These are phyloP conservation scores for Sclerospora graminicola DNA, from an alignment of 352 stramenopile genomes.

Conservation along the genomic window DNA sequence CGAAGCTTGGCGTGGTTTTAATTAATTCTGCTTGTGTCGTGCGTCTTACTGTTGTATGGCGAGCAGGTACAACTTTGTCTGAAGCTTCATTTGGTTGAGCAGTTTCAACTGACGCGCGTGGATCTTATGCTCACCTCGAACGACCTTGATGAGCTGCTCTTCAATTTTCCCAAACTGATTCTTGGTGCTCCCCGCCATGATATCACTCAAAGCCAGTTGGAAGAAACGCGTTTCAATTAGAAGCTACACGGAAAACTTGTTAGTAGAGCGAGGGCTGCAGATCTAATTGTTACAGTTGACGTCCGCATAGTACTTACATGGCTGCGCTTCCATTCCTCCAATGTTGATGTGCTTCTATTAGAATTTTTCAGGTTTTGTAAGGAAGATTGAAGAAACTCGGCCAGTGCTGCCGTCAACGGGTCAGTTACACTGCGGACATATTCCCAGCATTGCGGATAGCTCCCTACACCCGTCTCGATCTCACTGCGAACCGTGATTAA, in stretches of 20 bases:
- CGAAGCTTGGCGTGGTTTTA: no score
- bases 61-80: conserved; percentile 73
- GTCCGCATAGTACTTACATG: conserved; percentile 32
- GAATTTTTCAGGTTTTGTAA: conserved; percentile 17
- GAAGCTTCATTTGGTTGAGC: conserved; percentile 66
- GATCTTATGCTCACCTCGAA: conserved; percentile 24
- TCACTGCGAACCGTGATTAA: conserved; percentile 67
- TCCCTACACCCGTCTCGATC: conserved; percentile 52
- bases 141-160: conserved; percentile 31
- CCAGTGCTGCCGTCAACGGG: conserved; percentile 41
- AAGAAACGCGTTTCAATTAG: conserved; percentile 74
- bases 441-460: conserved; percentile 39
- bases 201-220: conserved; percentile 35
- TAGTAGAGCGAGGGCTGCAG: not conserved
- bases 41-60: conserved; percentile 27
- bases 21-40: no score
- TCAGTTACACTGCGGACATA: conserved; percentile 44
- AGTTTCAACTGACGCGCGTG: conserved; percentile 31
- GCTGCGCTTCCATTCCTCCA: no score
- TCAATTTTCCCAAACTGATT: conserved; percentile 38
- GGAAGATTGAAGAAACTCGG: conserved; percentile 31
- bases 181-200: conserved; percentile 45
- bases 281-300: not conserved
- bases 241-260: conserved; percentile 20
- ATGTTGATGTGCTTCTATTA: conserved; percentile 23